A percentile compares a stretch with the other conserved stretches of the same genome.
Evolutionary conservation across 169 alveolate species (phyloP).

Genomic region (Cystoisospora suis): DNA sequence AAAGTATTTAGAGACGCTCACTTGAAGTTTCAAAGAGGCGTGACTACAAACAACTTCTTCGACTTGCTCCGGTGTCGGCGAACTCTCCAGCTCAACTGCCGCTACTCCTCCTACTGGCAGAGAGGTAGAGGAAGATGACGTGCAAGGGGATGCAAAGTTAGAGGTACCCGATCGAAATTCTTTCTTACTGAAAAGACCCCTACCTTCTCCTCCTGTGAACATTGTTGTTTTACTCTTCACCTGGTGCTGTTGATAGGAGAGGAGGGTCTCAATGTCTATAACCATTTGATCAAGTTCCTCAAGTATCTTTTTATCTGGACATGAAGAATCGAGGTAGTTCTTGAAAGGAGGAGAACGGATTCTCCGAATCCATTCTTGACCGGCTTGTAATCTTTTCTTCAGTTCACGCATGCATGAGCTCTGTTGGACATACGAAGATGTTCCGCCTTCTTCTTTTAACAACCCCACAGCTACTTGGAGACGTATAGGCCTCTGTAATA

Average conservation of each 20-base stretch:
- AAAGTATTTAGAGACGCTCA: not conserved
- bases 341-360: slow-evolving; percentile 50
- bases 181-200: too few relatives aligned
- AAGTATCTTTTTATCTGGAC: not conserved
- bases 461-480: slow-evolving; percentile 55
- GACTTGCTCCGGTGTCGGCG: slow-evolving; percentile 17
- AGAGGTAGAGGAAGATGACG: too few relatives aligned
- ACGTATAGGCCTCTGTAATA: slow-evolving; percentile 65
- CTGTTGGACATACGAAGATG: slow-evolving; percentile 15
- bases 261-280: not conserved
- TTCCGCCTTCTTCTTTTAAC: slow-evolving; percentile 57
- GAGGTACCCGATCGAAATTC: too few relatives aligned
- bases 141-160: too few relatives aligned
- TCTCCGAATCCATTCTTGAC: slow-evolving; percentile 43
- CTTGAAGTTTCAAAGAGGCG: slow-evolving; percentile 16
- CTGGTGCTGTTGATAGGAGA: too few relatives aligned
- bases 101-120: slow-evolving; percentile 60
- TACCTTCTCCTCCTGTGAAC: too few relatives aligned
- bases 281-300: slow-evolving; percentile 13
- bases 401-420: slow-evolving; percentile 59
- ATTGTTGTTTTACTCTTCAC: too few relatives aligned
- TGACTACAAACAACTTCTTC: slow-evolving; percentile 1
- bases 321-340: not conserved
- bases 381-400: slow-evolving; percentile 54
- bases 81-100: slow-evolving; percentile 29